These are phyloP conservation scores for Isochrysis galbana DNA, from an alignment of 78 protist species.

Conservation along the genomic window DNA sequence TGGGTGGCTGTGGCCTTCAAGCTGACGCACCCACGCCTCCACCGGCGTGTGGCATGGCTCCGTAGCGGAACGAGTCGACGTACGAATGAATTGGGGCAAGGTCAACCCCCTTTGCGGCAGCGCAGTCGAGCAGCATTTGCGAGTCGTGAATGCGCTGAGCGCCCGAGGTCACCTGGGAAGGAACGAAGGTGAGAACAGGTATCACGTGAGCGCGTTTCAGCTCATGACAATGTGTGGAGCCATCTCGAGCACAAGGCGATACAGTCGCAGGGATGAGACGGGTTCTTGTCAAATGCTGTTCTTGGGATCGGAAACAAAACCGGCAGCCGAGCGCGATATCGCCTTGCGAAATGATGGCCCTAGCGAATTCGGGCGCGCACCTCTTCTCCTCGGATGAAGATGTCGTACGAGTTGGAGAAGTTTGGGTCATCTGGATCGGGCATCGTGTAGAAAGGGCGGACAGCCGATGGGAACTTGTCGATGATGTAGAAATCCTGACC, in stretches of 20 bases:
- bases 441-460: slow-evolving; percentile 99
- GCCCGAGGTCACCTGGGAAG: slow-evolving; percentile 97
- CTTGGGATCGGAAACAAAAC: too few relatives aligned
- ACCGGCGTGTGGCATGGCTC: slow-evolving; percentile 98
- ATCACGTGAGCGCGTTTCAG: too few relatives aligned
- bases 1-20: too few relatives aligned
- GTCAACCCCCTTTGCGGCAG: slow-evolving; percentile 30
- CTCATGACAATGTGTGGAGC: too few relatives aligned
- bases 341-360: too few relatives aligned
- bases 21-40: slow-evolving; percentile 98
- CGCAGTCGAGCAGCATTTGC: slow-evolving; percentile 58
- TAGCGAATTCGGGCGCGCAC: too few relatives aligned
- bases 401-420: slow-evolving; percentile 94
- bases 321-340: too few relatives aligned
- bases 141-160: slow-evolving; percentile 99
- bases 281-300: too few relatives aligned
- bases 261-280: too few relatives aligned
- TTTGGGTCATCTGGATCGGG: slow-evolving; percentile 73
- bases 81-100: slow-evolving; percentile 55
- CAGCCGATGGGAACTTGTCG: slow-evolving; percentile 87
- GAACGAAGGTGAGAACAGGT: too few relatives aligned
- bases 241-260: too few relatives aligned
- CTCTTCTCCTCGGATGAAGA: slow-evolving; percentile 98
- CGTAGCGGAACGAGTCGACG: slow-evolving; percentile 94
- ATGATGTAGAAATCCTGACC: slow-evolving; percentile 93